Evolutionary conservation across 139 green algal species (phyloP).

Genomic region (Chlamydomonas sp.): DNA sequence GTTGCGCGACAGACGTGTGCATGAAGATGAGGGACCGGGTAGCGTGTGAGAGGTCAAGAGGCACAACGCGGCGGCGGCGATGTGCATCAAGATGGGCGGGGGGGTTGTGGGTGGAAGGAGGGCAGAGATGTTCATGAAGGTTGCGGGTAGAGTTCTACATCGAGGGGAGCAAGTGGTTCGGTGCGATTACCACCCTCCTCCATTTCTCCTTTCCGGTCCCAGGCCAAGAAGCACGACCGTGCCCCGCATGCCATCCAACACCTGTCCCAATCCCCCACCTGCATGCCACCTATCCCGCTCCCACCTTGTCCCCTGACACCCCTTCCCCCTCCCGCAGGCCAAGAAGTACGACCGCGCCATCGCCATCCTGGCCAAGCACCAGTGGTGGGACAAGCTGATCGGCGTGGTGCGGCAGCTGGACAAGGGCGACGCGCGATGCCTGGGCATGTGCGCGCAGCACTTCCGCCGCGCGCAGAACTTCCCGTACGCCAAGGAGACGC

Average conservation of each 20-base stretch:
- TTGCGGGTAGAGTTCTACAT: too few relatives aligned
- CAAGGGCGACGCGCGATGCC: slow-evolving; percentile 43
- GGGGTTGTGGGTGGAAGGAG: neutral
- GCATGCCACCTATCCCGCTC: neutral
- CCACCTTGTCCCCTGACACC: neutral
- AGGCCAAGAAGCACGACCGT: too few relatives aligned
- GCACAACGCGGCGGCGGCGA: slow-evolving; percentile 79
- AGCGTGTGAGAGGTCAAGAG: slow-evolving; percentile 67
- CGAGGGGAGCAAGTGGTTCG: too few relatives aligned
- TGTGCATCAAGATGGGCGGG: slow-evolving; percentile 82
- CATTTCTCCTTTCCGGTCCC: too few relatives aligned
- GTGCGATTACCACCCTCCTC: too few relatives aligned
- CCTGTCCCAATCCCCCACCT: neutral
- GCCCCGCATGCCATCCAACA: too few relatives aligned
- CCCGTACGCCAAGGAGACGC: slow-evolving; percentile 73
- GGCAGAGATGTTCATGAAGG: neutral
- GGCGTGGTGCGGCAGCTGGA: slow-evolving; percentile 66
- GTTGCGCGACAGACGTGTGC: too few relatives aligned
- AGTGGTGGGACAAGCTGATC: slow-evolving; percentile 78
- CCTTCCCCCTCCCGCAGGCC: slow-evolving; percentile 43
- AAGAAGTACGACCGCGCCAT: slow-evolving; percentile 78
- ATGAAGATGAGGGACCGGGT: too few relatives aligned
- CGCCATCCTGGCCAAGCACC: slow-evolving; percentile 70
- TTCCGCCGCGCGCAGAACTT: slow-evolving; percentile 60
- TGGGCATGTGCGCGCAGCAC: slow-evolving; percentile 54